Conservation (phyloP, 2,329 filamentous ascomycete genomes). For the Aspergillus cejpii region DNA sequence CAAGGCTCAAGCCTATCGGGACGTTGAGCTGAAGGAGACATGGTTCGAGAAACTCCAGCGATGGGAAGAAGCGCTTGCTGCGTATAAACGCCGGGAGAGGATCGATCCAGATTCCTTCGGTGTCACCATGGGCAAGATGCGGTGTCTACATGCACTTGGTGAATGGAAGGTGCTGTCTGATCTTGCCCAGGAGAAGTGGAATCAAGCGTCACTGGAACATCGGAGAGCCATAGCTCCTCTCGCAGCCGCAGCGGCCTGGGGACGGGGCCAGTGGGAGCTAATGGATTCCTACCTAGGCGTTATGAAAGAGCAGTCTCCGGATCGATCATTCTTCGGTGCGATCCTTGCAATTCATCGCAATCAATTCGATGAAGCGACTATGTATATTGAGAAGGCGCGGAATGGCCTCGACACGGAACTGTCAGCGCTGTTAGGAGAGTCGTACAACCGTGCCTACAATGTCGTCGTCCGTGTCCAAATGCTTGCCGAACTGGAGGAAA, state of each 20-base stretch:
- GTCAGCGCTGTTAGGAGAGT: slow-evolving; percentile 93
- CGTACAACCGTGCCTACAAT: slow-evolving; percentile 93
- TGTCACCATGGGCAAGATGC: slow-evolving; percentile 99
- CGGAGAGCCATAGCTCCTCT: slow-evolving; percentile 86
- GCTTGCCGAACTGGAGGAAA: slow-evolving; percentile 96
- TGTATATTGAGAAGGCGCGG: slow-evolving; percentile 82
- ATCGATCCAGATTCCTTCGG: slow-evolving; percentile 76
- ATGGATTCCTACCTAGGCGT: slow-evolving; percentile 97
- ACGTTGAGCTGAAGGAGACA: slow-evolving; percentile 92
- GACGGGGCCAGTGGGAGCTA: slow-evolving; percentile 89
- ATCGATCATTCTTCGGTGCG: slow-evolving; percentile 94
- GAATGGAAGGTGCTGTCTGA: slow-evolving; percentile 93
- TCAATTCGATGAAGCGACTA: slow-evolving; percentile 84
- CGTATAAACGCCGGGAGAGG: slow-evolving; percentile 79
- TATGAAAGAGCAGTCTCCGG: slow-evolving; percentile 88
- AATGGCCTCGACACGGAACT: slow-evolving; percentile 94
- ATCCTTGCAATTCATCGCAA: slow-evolving; percentile 93
- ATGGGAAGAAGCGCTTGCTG: slow-evolving; percentile 93
- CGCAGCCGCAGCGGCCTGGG: slow-evolving; percentile 94
- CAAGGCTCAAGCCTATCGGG: slow-evolving; percentile 90
- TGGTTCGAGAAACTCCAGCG: slow-evolving; percentile 98
- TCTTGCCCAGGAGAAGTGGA: slow-evolving; percentile 88
- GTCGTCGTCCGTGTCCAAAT: slow-evolving; percentile 99
- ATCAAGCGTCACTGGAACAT: slow-evolving; percentile 77
- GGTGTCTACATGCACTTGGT: slow-evolving; percentile 89